Evolutionary conservation across 2,329 filamentous ascomycete genomes (phyloP), one percentile per base, ranked within the genome.

Genomic region (Anisogramma anomala): DNA sequence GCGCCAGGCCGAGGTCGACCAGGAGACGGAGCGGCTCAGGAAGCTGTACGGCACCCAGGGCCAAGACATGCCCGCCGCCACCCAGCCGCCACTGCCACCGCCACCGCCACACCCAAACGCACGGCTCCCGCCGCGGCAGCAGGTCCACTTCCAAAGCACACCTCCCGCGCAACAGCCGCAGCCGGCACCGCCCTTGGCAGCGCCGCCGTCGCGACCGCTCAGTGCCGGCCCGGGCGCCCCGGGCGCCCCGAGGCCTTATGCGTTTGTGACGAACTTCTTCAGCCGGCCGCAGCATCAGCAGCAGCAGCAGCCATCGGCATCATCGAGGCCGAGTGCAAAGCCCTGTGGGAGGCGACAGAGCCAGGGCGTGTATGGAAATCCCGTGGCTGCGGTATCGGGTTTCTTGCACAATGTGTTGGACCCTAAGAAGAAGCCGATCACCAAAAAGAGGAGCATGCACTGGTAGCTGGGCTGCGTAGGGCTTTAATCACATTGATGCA

Each of bases 11-110:
- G 73, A 74, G 50, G 64, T 88, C 1, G 79, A 88, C 15, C 72
- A 71, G 47, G 89, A 98, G 63, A 96, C 91, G 1, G 85, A 91
- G 57, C 72, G 87, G 1, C 65, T 98, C 26, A 67, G 75, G 17
- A 74, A 67, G 50, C 59, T 80, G 51, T 88, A 84, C 52, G 82
- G 83, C 35, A 66, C 75, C 33, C 60, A 69, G 37, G 66, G 67
- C 1, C 67, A 72, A 52, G 57, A 59, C 2, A 48, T 61, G 20
- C 62, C 51, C 46, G 60, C 50, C 31, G 51, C 6, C 37, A 11
- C n/a, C n/a, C n/a, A n/a, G 25, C 31, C 39, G 28, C 42, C 49
- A 48, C 34, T 42, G n/a, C 35, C 48, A n/a, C 42, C 37, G 33
- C 36, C 47, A 15, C 36, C 43, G 10, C 34, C 27, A 13, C 22